Evolutionary conservation across 441 rosid species (phyloP).

Genomic region (Daphne laureola): DNA sequence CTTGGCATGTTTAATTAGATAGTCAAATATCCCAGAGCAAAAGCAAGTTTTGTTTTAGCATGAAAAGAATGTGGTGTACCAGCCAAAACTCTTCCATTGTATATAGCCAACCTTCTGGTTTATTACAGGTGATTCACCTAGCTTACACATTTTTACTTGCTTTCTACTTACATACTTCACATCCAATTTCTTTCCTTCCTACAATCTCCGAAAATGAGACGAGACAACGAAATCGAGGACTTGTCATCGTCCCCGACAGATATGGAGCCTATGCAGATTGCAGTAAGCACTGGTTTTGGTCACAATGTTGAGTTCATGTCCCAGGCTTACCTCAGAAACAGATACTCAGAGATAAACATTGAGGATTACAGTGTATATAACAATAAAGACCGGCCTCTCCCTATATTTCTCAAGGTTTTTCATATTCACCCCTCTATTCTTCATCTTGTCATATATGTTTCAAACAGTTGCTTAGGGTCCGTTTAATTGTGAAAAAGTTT

Average conservation of each 20-base stretch:
- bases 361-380: slow-evolving; percentile 33
- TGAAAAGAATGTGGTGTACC: slow-evolving; percentile 73
- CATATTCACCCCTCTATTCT: too few species aligned
- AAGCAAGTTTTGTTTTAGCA: slow-evolving; percentile 15
- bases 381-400: slow-evolving; percentile 57
- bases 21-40: neutral
- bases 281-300: slow-evolving; percentile 67
- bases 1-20: slow-evolving; percentile 21
- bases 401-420: slow-evolving; percentile 74
- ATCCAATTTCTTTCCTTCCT: slow-evolving; percentile 13
- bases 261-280: slow-evolving; percentile 64
- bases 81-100: slow-evolving; percentile 30
- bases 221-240: slow-evolving; percentile 48
- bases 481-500: too few species aligned
- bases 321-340: slow-evolving; percentile 62
- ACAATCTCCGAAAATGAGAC: slow-evolving; percentile 48
- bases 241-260: slow-evolving; percentile 46
- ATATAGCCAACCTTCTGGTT: slow-evolving; percentile 56
- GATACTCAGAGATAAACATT: slow-evolving; percentile 59
- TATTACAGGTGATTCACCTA: slow-evolving; percentile 48
- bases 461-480: too few species aligned
- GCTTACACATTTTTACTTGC: slow-evolving; percentile 8
- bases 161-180: slow-evolving; percentile 10
- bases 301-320: slow-evolving; percentile 78
- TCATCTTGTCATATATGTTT: neutral